Conservation (phyloP, 495 filamentous ascomycete genomes). For the Gamarada debralockiae region DNA sequence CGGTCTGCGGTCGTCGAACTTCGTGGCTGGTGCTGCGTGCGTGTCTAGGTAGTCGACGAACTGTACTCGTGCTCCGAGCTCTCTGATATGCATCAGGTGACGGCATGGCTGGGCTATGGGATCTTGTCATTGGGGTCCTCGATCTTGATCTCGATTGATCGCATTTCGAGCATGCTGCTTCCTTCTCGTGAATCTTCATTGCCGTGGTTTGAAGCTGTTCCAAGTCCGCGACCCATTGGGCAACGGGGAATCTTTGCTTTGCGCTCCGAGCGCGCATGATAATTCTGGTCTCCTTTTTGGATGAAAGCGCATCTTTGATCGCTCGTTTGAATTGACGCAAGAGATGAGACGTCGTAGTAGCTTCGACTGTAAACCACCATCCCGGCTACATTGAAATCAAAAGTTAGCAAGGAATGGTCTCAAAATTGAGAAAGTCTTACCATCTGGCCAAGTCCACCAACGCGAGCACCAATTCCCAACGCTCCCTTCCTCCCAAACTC, state of each 20-base stretch:
- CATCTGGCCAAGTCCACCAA: conserved; percentile 72
- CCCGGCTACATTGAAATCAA: too few species aligned
- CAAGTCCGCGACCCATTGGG: conserved; percentile 61
- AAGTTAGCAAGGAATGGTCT: too few species aligned
- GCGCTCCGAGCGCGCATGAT: conserved; percentile 72
- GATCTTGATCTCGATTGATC: too few species aligned
- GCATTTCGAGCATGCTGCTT: too few species aligned
- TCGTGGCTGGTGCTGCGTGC: too few species aligned
- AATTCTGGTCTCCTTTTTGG: conserved; percentile 51
- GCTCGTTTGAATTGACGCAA: conserved; percentile 69
- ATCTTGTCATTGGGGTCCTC: conserved; percentile 27
- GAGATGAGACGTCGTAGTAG: conserved; percentile 63
- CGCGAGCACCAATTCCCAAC: conserved; percentile 67
- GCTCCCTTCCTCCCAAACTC: conserved; percentile 79
- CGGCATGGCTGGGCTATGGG: conserved; percentile 21
- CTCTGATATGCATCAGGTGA: background rate
- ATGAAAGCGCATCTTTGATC: conserved; percentile 61
- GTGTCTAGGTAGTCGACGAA: background rate
- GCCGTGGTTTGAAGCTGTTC: conserved; percentile 60
- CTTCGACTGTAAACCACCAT: conserved; percentile 69
- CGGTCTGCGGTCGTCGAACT: too few species aligned
- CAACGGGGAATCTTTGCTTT: conserved; percentile 72
- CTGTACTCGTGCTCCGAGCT: background rate
- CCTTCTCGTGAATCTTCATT: too few species aligned
- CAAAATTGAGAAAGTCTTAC: too few species aligned